Base-by-base conservation (phyloP, 768 basidiomycete species). In the Xanthoconium purpureum region DNA sequence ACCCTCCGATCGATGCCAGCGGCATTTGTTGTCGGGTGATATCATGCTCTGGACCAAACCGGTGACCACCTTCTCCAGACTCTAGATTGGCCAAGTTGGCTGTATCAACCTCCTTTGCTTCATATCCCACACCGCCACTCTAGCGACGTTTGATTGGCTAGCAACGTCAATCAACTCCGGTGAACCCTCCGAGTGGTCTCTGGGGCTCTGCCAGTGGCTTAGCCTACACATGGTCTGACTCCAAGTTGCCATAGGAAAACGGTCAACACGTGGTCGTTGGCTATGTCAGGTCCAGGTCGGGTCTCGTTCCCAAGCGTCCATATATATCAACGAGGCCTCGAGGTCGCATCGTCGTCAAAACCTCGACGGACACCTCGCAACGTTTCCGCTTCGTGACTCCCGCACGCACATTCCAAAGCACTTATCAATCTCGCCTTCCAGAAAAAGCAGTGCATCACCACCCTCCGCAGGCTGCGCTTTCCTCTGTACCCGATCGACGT, bases 261-360 rank as follows among this genome's bases (percentile, higher is more conserved):
- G 29, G n/a, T 10, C 18, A 33, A 29, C 57, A 59, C 58, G 58
- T 59, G 50, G 38, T 30, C 38, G 6, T 10, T 42, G 45, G 48
- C 38, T 42, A 43, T 51, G 45, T 24, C 44, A 5, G 38, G 24
- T 53, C 36, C 7, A 47, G 58, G 37, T 30, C 18, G 47, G 33
- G 28, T 42, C 12, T 29, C 11, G 36, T 36, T 28, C 48, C 48
- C 14, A 29, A 6, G 12, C 45, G 28, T 8, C 57, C 59, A 47
- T 47, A 64, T 62, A 61, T 55, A 50, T 57, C 62, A 9, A n/a
- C 18, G 3, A 37, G 17, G 54, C 60, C 64, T 63, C 61, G 57
- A 60, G 61, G 64, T 32, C 29, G 33, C 38, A 38, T 59, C 37
- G 50, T 55, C 51, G 43, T 54, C 56, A 18, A 52, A 24, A 50